A percentile compares a stretch with the other conserved stretches of the same genome.
These are phyloP conservation scores for Phlyctochytrium arcticum DNA, from an alignment of 192 early-diverging fungal species.

Conservation along the genomic window DNA sequence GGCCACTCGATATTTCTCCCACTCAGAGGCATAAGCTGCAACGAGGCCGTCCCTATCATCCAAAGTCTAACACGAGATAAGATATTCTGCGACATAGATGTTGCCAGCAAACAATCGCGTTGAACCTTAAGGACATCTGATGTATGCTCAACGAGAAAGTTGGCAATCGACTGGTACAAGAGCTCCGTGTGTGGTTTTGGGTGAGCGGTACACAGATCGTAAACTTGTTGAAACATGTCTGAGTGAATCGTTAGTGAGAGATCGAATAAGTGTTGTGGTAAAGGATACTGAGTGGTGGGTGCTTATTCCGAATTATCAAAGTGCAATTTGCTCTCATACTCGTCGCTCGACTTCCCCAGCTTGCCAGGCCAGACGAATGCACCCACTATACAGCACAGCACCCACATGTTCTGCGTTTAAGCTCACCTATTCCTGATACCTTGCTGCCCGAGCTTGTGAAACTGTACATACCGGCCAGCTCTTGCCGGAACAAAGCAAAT, in stretches of 20 bases:
- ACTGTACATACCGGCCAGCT: conserved; percentile 12
- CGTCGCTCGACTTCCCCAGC: too few relatives aligned
- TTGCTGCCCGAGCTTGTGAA: neutral
- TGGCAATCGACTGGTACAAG: conserved; percentile 62
- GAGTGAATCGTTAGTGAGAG: too few relatives aligned
- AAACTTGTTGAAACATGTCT: conserved; percentile 76
- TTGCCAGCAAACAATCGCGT: neutral
- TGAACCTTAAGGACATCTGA: conserved; percentile 46
- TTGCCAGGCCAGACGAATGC: conserved; percentile 20
- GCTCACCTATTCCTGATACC: conserved; percentile 20
- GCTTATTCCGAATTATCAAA: too few relatives aligned
- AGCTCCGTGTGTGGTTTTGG: conserved; percentile 66
- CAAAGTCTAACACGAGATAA: too few relatives aligned
- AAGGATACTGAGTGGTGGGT: too few relatives aligned
- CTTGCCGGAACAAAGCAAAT: conserved; percentile 9
- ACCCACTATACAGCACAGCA: neutral
- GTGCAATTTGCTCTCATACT: too few relatives aligned
- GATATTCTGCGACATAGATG: neutral
- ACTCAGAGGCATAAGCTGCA: conserved; percentile 61
- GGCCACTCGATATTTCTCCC: conserved; percentile 62
- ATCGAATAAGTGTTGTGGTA: too few relatives aligned
- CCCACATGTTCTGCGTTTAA: neutral
- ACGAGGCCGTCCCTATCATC: conserved; percentile 66
- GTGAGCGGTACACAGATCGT: conserved; percentile 74
- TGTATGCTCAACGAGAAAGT: conserved; percentile 63